Base-by-base conservation (phyloP, 1,284 basidiomycete species). In the Apiotrichum sp. region DNA sequence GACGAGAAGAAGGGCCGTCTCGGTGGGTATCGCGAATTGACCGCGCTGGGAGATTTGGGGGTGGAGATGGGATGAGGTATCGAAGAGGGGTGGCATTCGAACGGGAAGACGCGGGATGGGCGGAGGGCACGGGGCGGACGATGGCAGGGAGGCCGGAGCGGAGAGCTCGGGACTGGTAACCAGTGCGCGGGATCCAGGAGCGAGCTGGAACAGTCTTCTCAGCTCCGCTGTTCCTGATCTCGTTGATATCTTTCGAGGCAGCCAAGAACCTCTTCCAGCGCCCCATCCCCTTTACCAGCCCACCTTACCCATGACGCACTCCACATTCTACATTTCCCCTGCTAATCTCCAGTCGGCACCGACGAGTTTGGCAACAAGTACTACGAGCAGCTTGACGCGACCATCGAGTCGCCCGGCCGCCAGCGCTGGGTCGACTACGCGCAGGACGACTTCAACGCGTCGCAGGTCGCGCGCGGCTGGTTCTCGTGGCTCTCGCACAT, bases 401-500 rank as follows among this genome's bases (percentile, higher is more conserved):
- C 86, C 65, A 88, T 93, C 65, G 91, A 93, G 73, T 72, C 91
- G 44, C 90, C 91, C 60, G 90, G 89, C 68, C 88, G 92, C 68
- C 89, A 93, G 72, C 83, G 92, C 74, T 95, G 92, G 93, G 86
- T 96, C 46, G 93, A 95, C 78, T 91, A 83, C 68, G 81, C 86
- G 38, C 89, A 93, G 79, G 87, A 93, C 72, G 84, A 93, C 65
- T 86, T 82, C 76, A 88, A 95, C 70, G 89, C 88, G 9, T 83
- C 89, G 0, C 93, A 97, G 79, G 85, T 93, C 39, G 88, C 91
- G 35, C 83, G 91, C 2, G 91, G 93, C 76, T 96, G 93, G 93
- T 91, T 93, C 76, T 84, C 91, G 7, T 97, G 93, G 93, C 76
- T 96, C 34, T 80, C 81, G n/a, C 90, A 95, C 71, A 95, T 93